These are phyloP conservation scores for Posidonia oceanica DNA, from an alignment of 116 monocot genomes.

Conservation along the genomic window DNA sequence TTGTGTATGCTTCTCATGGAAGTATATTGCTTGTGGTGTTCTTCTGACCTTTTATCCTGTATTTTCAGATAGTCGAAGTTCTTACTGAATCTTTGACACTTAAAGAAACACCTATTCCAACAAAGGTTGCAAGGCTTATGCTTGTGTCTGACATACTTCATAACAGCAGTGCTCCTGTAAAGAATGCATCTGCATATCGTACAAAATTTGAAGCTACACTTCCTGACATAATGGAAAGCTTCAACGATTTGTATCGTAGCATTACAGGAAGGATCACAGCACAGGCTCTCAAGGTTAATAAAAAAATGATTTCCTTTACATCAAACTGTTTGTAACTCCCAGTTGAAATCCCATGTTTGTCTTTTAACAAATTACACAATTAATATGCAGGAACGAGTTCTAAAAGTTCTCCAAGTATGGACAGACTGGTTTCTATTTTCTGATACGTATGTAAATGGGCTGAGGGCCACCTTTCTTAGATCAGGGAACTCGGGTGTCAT, in stretches of 20 bases:
- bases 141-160: slow-evolving; percentile 98
- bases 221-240: slow-evolving; percentile 97
- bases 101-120: slow-evolving; percentile 95
- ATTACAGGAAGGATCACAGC: slow-evolving; percentile 99
- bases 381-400: slow-evolving; percentile 67
- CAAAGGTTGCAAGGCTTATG: slow-evolving; percentile 99
- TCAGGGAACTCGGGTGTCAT: slow-evolving; percentile 79
- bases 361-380: neutral
- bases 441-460: slow-evolving; percentile 93
- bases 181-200: slow-evolving; percentile 98
- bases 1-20: neutral
- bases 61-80: slow-evolving; percentile 84
- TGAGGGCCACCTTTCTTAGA: slow-evolving; percentile 83
- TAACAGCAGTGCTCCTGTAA: slow-evolving; percentile 98
- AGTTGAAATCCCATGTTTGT: neutral
- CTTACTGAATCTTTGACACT: slow-evolving; percentile 94
- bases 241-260: slow-evolving; percentile 91
- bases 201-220: slow-evolving; percentile 91
- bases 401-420: slow-evolving; percentile 99
- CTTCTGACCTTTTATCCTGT: slow-evolving; percentile 1
- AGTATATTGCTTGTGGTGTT: neutral
- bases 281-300: slow-evolving; percentile 83
- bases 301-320: neutral
- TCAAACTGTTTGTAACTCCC: neutral
- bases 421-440: slow-evolving; percentile 99